Base-by-base conservation (phyloP, 345 rosid genomes). In the Combretum micranthum region DNA sequence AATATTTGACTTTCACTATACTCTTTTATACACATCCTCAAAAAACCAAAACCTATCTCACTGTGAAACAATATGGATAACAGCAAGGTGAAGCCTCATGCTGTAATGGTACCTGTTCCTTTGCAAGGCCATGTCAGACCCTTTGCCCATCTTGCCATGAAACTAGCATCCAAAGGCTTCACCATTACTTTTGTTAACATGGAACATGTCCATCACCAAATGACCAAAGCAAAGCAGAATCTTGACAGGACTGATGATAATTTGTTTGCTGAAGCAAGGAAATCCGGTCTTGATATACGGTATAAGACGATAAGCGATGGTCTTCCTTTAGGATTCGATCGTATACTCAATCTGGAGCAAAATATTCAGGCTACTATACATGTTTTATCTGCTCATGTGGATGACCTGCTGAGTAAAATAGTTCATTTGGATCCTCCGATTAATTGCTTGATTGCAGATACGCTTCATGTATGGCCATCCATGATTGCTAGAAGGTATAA, bases 121-220 rank as follows among this genome's bases (percentile, higher is more conserved):
- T 81, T 89, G 17, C 97, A 89, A 72, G 97, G 97, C 55, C 97
- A 89, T 46, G 75, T 84, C 1, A 81, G 72, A 63, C 95, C 95
- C 14, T 53, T 70, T 1, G 88, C 80, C 21, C 75, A 84, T 55
- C 76, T 89, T 21, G 95, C 97, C 55, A 52, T 77, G 58, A 82
- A 81, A 59, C 90, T 89, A 9, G 97, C 97, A 0, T 84, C 90
- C 1, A 80, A 60, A 12, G 97, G 95, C 43, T 77, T 86, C 69
- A 81, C 88, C 62, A 73, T 89, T 59, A 86, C 88, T 59, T 89
- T 79, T 64, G 70, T 89, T 66, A 86, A 80, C 70, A 84, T 90
- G 47, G 72, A 73, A 26, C 56, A 58, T 65, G 72, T 84, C 68
- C 86, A 89, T 73, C 85, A 82, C 62, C 83, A 77, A 20, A 74